Percentiles rank a stretch among this genome's conserved stretches.
These are phyloP conservation scores for Boletus subluridellus DNA, from an alignment of 1,284 basidiomycete genomes.

Conservation along the genomic window DNA sequence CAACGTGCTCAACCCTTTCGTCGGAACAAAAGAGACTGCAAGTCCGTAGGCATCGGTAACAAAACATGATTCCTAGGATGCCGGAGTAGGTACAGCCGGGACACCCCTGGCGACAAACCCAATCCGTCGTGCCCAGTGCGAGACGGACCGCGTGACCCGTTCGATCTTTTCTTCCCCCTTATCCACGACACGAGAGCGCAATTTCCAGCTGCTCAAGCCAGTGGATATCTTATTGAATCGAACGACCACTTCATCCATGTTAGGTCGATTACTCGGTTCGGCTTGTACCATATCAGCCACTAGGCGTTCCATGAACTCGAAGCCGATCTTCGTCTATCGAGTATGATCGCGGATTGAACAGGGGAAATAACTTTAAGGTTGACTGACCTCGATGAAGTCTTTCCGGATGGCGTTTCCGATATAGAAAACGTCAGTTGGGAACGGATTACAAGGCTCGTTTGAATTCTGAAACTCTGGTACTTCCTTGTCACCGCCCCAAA, in stretches of 20 bases:
- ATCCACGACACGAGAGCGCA: no score
- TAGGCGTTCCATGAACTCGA: neutral
- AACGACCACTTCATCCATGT: neutral
- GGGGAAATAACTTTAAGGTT: neutral
- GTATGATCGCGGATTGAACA: neutral
- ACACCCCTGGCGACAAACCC: neutral
- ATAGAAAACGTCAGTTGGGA: slow-evolving; percentile 37
- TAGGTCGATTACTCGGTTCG: neutral
- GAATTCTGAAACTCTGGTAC: slow-evolving; percentile 26
- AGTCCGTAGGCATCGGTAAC: neutral
- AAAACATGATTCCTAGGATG: neutral
- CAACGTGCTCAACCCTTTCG: no score
- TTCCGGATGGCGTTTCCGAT: slow-evolving; percentile 34
- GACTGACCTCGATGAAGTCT: slow-evolving; percentile 31
- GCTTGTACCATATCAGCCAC: neutral
- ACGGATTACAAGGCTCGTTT: slow-evolving; percentile 29
- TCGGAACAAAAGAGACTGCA: no score
- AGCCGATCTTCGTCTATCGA: neutral
- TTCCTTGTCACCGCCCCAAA: slow-evolving; percentile 3
- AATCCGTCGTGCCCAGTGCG: neutral
- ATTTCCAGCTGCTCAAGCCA: no score
- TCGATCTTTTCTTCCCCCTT: neutral
- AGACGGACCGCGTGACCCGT: neutral
- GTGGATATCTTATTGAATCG: neutral
- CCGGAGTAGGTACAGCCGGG: neutral